A percentile compares a stretch with the other conserved stretches of the same genome.
phyloP scores from a whole-genome alignment of 345 rosid genomes.

The Euphorbia lathyris region DNA sequence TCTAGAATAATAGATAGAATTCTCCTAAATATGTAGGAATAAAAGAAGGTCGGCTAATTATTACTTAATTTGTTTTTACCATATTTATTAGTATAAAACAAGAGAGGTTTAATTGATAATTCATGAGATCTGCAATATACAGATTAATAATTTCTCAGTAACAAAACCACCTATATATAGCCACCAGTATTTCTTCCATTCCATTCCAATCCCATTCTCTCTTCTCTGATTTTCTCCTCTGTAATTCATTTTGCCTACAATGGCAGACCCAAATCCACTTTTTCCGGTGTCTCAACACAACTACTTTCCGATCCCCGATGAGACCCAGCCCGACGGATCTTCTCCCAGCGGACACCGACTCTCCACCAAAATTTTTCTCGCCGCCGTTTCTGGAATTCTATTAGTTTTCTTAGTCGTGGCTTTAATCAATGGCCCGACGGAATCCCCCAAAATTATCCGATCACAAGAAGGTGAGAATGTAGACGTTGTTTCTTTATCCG shows the following conservation, averaged over 20 bases:
- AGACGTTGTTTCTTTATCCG: neutral
- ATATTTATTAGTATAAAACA: too few relatives aligned
- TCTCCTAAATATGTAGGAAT: neutral
- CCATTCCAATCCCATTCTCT: neutral
- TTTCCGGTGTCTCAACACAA: slow-evolving; percentile 14
- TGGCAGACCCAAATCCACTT: slow-evolving; percentile 21
- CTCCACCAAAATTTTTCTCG: slow-evolving; percentile 22
- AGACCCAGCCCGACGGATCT: slow-evolving; percentile 3
- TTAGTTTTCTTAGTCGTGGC: slow-evolving; percentile 34
- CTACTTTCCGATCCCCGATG: slow-evolving; percentile 22
- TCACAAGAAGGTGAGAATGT: neutral
- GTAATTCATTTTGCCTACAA: neutral
- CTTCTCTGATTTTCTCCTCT: neutral
- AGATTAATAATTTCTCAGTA: too few relatives aligned
- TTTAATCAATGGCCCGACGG: slow-evolving; percentile 7
- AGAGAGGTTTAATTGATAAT: neutral
- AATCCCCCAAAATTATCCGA: neutral
- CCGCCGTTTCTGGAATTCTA: slow-evolving; percentile 31
- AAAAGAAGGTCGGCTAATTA: neutral
- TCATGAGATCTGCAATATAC: neutral
- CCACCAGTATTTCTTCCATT: neutral
- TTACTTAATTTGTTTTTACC: neutral
- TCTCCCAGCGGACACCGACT: slow-evolving; percentile 20
- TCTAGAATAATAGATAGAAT: neutral
- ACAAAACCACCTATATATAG: neutral